A percentile compares a stretch with the other conserved stretches of the same genome.
Conservation (phyloP, 805 yeast genomes). For the Candida odintsovae region DNA sequence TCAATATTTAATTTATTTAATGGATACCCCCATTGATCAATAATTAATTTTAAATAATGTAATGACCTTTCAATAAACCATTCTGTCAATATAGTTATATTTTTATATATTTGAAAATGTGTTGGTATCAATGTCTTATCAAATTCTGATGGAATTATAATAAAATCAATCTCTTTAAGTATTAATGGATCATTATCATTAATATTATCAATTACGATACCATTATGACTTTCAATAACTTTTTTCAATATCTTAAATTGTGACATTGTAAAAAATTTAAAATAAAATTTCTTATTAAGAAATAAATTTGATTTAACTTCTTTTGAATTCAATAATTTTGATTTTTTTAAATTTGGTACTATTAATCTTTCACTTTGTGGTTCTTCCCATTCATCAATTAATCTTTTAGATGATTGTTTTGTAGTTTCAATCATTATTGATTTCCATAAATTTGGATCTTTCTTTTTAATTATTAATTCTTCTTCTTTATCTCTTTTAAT, state of each 20-base stretch:
- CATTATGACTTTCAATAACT: conserved; percentile 43
- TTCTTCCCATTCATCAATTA: conserved; percentile 20
- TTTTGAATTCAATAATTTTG: not conserved
- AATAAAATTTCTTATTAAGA: conserved; percentile 34
- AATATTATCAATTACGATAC: conserved; percentile 20
- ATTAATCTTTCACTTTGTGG: conserved; percentile 3
- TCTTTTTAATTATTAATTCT: conserved; percentile 12
- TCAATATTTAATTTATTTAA: conserved; percentile 11
- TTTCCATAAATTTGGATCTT: conserved; percentile 35
- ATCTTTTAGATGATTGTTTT: conserved; percentile 3
- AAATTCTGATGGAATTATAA: conserved; percentile 19
- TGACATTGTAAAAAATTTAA: conserved; percentile 34
- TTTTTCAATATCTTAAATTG: conserved; percentile 33
- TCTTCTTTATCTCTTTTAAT: conserved; percentile 10
- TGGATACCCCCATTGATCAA: conserved; percentile 65
- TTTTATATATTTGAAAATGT: conserved; percentile 11
- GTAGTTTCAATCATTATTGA: conserved; percentile 27
- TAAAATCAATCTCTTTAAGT: conserved; percentile 4
- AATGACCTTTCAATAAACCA: conserved; percentile 77
- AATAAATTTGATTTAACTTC: conserved; percentile 29
- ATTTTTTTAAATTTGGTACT: not conserved
- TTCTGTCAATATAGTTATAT: conserved; percentile 51
- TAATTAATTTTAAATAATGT: conserved; percentile 41
- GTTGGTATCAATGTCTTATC: conserved; percentile 12
- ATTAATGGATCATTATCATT: not conserved